Evolutionary conservation across 2,329 filamentous ascomycete genomes (phyloP).

Genomic region (Biscogniauxia marginata): DNA sequence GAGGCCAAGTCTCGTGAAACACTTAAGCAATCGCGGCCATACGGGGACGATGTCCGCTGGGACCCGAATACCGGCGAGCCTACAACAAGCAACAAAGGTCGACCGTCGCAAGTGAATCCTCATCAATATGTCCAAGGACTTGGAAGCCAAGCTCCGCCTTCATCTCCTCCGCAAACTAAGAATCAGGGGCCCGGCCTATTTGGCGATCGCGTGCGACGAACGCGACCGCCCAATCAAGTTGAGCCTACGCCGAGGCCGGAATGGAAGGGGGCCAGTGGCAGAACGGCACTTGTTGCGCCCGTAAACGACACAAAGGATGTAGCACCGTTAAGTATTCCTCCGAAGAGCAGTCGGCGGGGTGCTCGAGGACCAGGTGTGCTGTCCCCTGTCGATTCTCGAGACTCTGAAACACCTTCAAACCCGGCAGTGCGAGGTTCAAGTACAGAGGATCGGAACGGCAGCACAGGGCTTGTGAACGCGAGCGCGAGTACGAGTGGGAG

Average conservation of each 20-base stretch:
- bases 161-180: slow-evolving; percentile 28
- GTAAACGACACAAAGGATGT: slow-evolving; percentile 59
- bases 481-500: slow-evolving; percentile 23
- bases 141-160: slow-evolving; percentile 25
- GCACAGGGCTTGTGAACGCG: slow-evolving; percentile 25
- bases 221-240: slow-evolving; percentile 35
- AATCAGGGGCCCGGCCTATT: slow-evolving; percentile 37
- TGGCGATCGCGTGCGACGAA: slow-evolving; percentile 45
- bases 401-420: slow-evolving; percentile 36
- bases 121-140: slow-evolving; percentile 45
- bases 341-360: slow-evolving; percentile 47
- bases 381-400: slow-evolving; percentile 33
- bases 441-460: slow-evolving; percentile 1
- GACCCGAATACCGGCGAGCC: slow-evolving; percentile 67
- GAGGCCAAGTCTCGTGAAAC: slow-evolving; percentile 40
- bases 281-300: slow-evolving; percentile 61
- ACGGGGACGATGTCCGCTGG: slow-evolving; percentile 52
- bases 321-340: slow-evolving; percentile 55
- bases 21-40: slow-evolving; percentile 31
- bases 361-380: slow-evolving; percentile 23
- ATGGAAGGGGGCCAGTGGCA: slow-evolving; percentile 74
- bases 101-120: slow-evolving; percentile 55
- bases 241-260: slow-evolving; percentile 45
- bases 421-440: slow-evolving; percentile 12
- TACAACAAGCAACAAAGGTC: slow-evolving; percentile 55